Evolutionary conservation across 1,139 yeast genomes (phyloP).

Genomic region (Geotrichum aggregatum): DNA sequence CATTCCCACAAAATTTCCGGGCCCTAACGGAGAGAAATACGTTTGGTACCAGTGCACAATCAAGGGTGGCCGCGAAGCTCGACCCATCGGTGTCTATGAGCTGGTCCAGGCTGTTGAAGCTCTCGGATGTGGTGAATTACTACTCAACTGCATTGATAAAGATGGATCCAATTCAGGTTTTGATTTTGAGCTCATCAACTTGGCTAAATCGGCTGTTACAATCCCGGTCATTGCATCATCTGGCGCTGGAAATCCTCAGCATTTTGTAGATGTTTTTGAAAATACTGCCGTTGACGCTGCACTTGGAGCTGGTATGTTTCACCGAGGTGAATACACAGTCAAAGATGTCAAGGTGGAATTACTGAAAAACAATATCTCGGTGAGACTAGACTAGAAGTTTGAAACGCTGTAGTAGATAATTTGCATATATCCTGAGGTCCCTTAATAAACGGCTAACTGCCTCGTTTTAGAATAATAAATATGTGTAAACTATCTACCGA

Average conservation of each 20-base stretch:
- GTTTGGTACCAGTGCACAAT: constrained; percentile 95
- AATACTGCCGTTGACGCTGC: constrained; percentile 91
- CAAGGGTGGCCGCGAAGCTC: constrained; percentile 88
- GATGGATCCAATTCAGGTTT: constrained; percentile 94
- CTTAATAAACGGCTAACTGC: not conserved
- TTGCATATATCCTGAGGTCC: not conserved
- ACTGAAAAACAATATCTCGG: constrained; percentile 16
- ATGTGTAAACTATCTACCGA: not conserved
- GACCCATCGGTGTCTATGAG: constrained; percentile 89
- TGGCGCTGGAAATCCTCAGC: constrained; percentile 92
- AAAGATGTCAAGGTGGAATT: constrained; percentile 62
- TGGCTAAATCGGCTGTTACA: constrained; percentile 67
- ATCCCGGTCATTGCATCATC: constrained; percentile 96
- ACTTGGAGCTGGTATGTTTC: constrained; percentile 96
- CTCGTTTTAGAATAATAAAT: constrained; percentile 1
- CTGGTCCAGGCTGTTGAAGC: constrained; percentile 83
- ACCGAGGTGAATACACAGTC: constrained; percentile 87
- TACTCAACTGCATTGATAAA: constrained; percentile 88
- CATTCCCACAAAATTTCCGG: constrained; percentile 46
- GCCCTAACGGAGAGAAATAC: constrained; percentile 80
- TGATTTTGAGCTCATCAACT: constrained; percentile 76
- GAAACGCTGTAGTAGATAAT: not conserved
- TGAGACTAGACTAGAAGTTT: constrained; percentile 14
- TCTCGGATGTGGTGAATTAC: constrained; percentile 93
- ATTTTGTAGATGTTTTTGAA: constrained; percentile 79